Percentiles rank a stretch among this genome's conserved stretches.
phyloP scores from a whole-genome alignment of 371 early-diverging fungal genomes.

The Mucor piriformis region DNA sequence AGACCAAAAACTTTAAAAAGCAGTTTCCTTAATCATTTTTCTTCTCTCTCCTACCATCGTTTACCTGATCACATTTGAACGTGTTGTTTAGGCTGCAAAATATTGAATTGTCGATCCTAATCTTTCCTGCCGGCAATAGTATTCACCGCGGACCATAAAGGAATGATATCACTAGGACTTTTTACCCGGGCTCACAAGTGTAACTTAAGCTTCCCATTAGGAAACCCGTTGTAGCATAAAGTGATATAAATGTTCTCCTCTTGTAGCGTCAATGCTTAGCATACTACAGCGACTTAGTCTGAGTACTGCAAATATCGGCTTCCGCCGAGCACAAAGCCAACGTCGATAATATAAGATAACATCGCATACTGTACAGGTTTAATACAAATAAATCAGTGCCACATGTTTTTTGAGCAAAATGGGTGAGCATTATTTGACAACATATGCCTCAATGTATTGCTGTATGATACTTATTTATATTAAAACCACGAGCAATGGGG shows the following conservation, averaged over 20 bases:
- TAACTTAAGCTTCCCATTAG: not conserved
- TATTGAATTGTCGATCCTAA: too few species aligned
- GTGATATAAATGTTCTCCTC: not conserved
- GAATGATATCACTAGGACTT: slow-evolving; percentile 17
- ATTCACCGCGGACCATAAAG: not conserved
- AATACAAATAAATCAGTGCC: too few species aligned
- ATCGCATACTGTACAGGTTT: too few species aligned
- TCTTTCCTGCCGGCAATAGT: not conserved
- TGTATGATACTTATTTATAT: not conserved
- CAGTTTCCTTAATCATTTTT: too few species aligned
- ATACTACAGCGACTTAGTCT: not conserved
- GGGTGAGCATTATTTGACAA: not conserved
- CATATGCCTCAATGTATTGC: not conserved
- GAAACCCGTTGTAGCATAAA: not conserved
- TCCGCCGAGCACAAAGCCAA: not conserved
- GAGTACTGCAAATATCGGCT: not conserved
- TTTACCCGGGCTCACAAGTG: slow-evolving; percentile 12
- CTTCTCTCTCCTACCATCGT: too few species aligned
- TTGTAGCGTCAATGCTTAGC: slow-evolving; percentile 1
- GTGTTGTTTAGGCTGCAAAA: too few species aligned
- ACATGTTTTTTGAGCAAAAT: too few species aligned
- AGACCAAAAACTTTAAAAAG: slow-evolving; percentile 4
- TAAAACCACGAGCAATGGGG: not conserved
- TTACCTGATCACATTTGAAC: too few species aligned
- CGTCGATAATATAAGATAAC: too few species aligned